Evolutionary conservation across 306 rosid species (phyloP), one percentile per base, ranked within the genome.

Genomic region (Gleditsia sinensis): DNA sequence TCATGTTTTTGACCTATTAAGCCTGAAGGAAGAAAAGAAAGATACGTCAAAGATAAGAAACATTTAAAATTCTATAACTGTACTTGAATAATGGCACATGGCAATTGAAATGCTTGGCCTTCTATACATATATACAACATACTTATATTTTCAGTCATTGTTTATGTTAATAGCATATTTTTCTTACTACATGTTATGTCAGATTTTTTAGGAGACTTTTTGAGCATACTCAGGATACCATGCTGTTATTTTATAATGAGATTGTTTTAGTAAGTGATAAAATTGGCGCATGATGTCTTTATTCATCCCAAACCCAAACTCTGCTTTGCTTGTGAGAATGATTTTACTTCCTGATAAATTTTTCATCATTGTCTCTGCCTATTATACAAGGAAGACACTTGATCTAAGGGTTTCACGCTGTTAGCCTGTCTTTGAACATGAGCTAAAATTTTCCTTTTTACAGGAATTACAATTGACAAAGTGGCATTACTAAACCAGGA

Each of bases 381-480:
- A 48, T 32, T 46, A 6, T 27, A 33, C 28, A 46, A 48, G 23
- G n/a, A 40, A 39, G 17, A 12, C 43, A 23, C 6, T 40, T 42
- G 11, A 23, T 70, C 65, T 11, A 33, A 62, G 28, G 74, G 67
- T 16, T 27, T 33, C 68, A 43, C 69, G 45, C 60, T 54, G 36
- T 77, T 75, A 42, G 74, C 73, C 34, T 56, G 12, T 50, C 60
- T 69, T 58, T 74, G 27, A 75, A 74, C 56, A 19, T 20, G n/a
- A 60, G 69, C 32, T 82, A 63, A 45, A 32, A 72, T 75, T 72
- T 83, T 72, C 51, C 61, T 69, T 88, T 74, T 65, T 71, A 55
- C 96, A 94, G 98, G 98, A 73, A 82, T 94, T 78, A 86, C 98
- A 46, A 80, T 94, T 73, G 98, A 94, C 80, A 87, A 87, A 90